phyloP scores from a whole-genome alignment of 345 rosid genomes.

The Capsella bursapastoris region DNA sequence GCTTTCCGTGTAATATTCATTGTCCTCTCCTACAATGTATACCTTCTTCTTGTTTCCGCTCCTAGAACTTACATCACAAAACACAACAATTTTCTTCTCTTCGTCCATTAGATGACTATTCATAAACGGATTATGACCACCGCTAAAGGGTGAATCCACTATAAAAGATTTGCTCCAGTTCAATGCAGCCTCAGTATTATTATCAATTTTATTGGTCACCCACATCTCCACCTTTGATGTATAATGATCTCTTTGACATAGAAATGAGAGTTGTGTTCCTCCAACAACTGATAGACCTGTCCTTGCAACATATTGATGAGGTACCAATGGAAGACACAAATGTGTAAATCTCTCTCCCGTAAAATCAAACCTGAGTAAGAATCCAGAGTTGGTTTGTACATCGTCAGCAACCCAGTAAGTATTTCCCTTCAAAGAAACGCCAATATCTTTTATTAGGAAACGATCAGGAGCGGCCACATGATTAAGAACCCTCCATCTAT shows the following conservation, averaged over 20 bases:
- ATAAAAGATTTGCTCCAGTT: not conserved
- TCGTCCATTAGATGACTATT: no score
- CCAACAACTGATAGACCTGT: no score
- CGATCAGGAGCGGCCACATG: no score
- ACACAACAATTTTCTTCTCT: no score
- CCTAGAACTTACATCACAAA: no score
- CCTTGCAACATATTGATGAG: no score
- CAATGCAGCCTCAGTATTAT: not conserved
- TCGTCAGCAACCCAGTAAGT: not conserved
- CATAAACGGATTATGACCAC: no score
- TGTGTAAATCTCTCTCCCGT: not conserved
- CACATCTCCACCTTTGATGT: not conserved
- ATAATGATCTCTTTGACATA: no score
- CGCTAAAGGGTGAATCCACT: no score
- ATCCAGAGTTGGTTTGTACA: no score
- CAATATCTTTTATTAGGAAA: no score
- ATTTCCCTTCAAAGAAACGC: not conserved
- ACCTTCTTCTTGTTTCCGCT: not conserved
- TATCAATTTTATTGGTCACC: not conserved
- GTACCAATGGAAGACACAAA: not conserved
- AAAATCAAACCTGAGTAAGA: not conserved
- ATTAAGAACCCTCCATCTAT: constrained; percentile 1
- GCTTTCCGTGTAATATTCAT: not conserved
- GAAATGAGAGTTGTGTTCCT: no score
- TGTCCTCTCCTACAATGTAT: not conserved